phyloP scores from a whole-genome alignment of 1,139 yeast species.

The Tardiomyces digboiensis region DNA sequence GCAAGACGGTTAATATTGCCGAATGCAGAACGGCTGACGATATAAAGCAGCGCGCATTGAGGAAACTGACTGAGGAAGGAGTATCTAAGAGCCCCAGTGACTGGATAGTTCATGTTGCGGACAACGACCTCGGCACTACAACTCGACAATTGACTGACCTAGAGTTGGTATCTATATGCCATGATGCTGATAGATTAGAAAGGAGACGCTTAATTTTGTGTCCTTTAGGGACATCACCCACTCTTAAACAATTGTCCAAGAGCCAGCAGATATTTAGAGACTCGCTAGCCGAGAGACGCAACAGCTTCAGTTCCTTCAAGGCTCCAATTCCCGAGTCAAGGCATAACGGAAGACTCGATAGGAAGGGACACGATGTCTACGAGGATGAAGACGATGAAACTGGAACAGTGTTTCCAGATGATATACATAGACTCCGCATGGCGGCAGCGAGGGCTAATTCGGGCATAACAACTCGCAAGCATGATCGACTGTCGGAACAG shows the following conservation, averaged over 20 bases:
- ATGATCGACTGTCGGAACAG: constrained; percentile 43
- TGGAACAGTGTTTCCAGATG: constrained; percentile 8
- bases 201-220: constrained; percentile 68
- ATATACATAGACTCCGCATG: neutral
- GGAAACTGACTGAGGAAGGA: constrained; percentile 38
- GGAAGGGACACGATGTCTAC: neutral
- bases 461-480: neutral
- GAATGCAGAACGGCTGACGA: constrained; percentile 80
- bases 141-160: constrained; percentile 48
- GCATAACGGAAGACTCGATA: neutral
- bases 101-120: constrained; percentile 32
- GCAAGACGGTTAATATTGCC: constrained; percentile 60
- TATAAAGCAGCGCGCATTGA: constrained; percentile 61
- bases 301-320: neutral
- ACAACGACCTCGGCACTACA: constrained; percentile 18
- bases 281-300: constrained; percentile 1
- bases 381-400: constrained; percentile 7
- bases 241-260: constrained; percentile 55
- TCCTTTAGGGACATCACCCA: constrained; percentile 52
- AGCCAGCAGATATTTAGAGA: constrained; percentile 35
- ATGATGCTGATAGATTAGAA: constrained; percentile 61
- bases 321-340: neutral
- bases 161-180: constrained; percentile 76
- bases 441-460: neutral
- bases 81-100: constrained; percentile 3